These are phyloP conservation scores for Pleurotus pulmonarius DNA, from an alignment of 768 basidiomycete species.

Conservation along the genomic window DNA sequence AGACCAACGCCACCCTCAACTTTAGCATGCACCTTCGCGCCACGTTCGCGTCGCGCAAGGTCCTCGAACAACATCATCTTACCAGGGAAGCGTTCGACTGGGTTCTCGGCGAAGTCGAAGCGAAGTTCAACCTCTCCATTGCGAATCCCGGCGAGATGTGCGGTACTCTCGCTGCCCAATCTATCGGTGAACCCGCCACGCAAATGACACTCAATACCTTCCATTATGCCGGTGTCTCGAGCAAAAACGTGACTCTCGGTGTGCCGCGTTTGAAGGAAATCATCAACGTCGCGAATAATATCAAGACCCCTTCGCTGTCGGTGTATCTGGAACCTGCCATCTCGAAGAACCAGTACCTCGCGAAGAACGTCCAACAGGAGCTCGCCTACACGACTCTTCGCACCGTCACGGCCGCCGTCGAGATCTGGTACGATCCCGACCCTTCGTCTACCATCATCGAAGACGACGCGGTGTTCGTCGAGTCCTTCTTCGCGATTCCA, in stretches of 20 bases:
- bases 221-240: slow-evolving; percentile 99
- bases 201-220: slow-evolving; percentile 99
- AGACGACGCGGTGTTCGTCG: slow-evolving; percentile 93
- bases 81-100: slow-evolving; percentile 96
- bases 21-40: slow-evolving; percentile 94
- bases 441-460: slow-evolving; percentile 91
- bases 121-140: slow-evolving; percentile 91
- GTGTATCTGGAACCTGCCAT: slow-evolving; percentile 82
- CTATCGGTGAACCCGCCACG: slow-evolving; percentile 98
- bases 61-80: slow-evolving; percentile 85
- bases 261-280: slow-evolving; percentile 99
- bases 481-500: slow-evolving; percentile 99
- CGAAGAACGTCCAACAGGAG: slow-evolving; percentile 90
- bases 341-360: slow-evolving; percentile 53
- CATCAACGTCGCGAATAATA: slow-evolving; percentile 97
- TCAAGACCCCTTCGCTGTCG: slow-evolving; percentile 96
- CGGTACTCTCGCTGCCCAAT: slow-evolving; percentile 95
- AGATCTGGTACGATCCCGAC: slow-evolving; percentile 98
- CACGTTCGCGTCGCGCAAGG: slow-evolving; percentile 81
- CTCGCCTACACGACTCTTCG: slow-evolving; percentile 91
- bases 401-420: slow-evolving; percentile 91
- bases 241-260: slow-evolving; percentile 98
- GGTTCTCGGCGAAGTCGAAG: slow-evolving; percentile 94
- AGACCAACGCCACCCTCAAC: slow-evolving; percentile 84
- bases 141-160: slow-evolving; percentile 99